A percentile compares a stretch with the other conserved stretches of the same genome.
phyloP scores from a whole-genome alignment of 2,329 filamentous ascomycete species.

The Aaosphaeria pasadenensis region DNA sequence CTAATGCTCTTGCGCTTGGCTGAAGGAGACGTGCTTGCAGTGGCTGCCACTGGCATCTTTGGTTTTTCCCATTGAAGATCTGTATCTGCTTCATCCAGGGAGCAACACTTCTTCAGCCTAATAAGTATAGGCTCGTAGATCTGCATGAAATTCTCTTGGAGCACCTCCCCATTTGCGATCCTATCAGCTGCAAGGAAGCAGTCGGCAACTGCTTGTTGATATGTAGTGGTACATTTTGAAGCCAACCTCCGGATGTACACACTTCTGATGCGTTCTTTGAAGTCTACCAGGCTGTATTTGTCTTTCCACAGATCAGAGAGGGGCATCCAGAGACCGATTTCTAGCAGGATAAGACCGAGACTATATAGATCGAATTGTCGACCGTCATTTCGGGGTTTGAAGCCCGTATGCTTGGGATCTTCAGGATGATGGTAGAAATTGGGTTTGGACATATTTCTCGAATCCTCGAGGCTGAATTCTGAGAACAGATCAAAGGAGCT shows the following conservation, averaged over 20 bases:
- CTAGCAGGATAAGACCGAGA: slow-evolving; percentile 68
- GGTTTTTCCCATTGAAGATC: slow-evolving; percentile 23
- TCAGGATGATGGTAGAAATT: slow-evolving; percentile 69
- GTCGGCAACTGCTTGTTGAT: slow-evolving; percentile 70
- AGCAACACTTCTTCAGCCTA: slow-evolving; percentile 37
- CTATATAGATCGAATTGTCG: slow-evolving; percentile 65
- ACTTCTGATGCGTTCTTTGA: slow-evolving; percentile 62
- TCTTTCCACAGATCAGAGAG: slow-evolving; percentile 58
- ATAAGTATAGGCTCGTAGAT: slow-evolving; percentile 46
- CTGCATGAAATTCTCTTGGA: slow-evolving; percentile 29
- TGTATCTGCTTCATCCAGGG: slow-evolving; percentile 37
- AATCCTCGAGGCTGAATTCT: slow-evolving; percentile 48
- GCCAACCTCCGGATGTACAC: slow-evolving; percentile 63
- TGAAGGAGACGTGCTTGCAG: slow-evolving; percentile 15
- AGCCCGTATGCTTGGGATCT: slow-evolving; percentile 37
- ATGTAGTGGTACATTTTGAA: slow-evolving; percentile 68
- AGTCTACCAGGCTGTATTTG: slow-evolving; percentile 59
- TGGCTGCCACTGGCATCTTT: slow-evolving; percentile 17
- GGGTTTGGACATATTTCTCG: slow-evolving; percentile 31
- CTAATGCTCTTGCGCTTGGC: slow-evolving; percentile 32
- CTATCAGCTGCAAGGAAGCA: slow-evolving; percentile 69
- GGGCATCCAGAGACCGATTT: slow-evolving; percentile 72
- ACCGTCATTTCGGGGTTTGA: slow-evolving; percentile 22
- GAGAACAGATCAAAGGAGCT: slow-evolving; percentile 75
- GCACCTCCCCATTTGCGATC: slow-evolving; percentile 22